These are phyloP conservation scores for Flaveria robusta DNA, from an alignment of 129 eudicot genomes.

Conservation along the genomic window DNA sequence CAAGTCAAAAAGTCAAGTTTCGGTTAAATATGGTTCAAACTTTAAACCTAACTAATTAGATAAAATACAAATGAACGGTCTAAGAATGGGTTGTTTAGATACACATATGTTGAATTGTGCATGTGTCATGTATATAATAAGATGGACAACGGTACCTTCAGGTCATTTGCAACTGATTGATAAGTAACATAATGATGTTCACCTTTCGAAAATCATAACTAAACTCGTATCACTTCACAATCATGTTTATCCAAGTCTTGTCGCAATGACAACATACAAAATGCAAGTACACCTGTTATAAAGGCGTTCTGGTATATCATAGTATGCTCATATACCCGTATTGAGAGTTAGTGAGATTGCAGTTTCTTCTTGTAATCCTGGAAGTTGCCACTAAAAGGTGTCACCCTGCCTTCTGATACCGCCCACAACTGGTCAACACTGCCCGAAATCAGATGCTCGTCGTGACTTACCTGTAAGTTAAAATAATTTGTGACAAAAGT, in stretches of 20 bases:
- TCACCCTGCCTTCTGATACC: slow-evolving; percentile 78
- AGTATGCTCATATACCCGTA: not conserved
- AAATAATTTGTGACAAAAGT: slow-evolving; percentile 8
- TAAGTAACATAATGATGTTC: not conserved
- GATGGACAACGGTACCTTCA: no score
- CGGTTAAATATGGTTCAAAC: no score
- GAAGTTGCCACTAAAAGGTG: slow-evolving; percentile 85
- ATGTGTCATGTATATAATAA: no score
- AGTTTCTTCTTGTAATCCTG: slow-evolving; percentile 90
- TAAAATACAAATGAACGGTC: no score
- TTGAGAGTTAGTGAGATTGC: slow-evolving; percentile 37
- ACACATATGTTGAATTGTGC: no score
- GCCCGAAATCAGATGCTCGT: slow-evolving; percentile 92
- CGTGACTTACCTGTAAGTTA: slow-evolving; percentile 88
- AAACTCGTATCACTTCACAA: not conserved
- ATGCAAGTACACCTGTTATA: not conserved
- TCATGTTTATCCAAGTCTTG: slow-evolving; percentile 12
- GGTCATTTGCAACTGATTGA: no score
- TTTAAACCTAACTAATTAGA: no score
- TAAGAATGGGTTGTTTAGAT: no score
- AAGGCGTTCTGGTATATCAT: not conserved
- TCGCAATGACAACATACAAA: slow-evolving; percentile 27
- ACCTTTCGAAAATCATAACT: not conserved
- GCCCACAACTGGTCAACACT: slow-evolving; percentile 98
- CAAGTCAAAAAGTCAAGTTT: no score